Evolutionary conservation across 1,139 yeast species (phyloP).

Genomic region (Zhuliangozyma parablackwelliae): DNA sequence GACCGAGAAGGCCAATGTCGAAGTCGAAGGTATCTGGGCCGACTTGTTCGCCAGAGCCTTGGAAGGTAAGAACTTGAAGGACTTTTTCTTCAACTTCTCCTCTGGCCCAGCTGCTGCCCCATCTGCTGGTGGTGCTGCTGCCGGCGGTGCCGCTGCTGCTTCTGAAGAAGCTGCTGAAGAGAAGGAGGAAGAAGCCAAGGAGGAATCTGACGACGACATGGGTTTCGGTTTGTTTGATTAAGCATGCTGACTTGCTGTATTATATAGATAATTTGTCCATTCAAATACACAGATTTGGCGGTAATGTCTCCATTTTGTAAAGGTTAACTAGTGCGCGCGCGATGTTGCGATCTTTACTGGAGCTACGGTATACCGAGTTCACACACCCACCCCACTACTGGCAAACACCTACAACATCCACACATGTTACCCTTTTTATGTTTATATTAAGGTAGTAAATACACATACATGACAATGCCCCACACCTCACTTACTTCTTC

Average conservation of each 20-base stretch:
- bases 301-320: too few species aligned
- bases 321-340: too few species aligned
- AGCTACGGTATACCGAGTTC: too few species aligned
- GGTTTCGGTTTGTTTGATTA: slow-evolving; percentile 86
- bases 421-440: too few species aligned
- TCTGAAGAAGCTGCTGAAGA: slow-evolving; percentile 54
- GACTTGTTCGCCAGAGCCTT: slow-evolving; percentile 79
- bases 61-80: slow-evolving; percentile 72
- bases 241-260: slow-evolving; percentile 11
- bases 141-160: slow-evolving; percentile 53
- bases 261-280: too few species aligned
- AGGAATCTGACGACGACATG: slow-evolving; percentile 71
- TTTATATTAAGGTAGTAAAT: too few species aligned
- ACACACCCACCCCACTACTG: too few species aligned
- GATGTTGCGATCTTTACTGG: too few species aligned
- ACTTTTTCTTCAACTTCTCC: slow-evolving; percentile 70
- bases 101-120: slow-evolving; percentile 67
- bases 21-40: slow-evolving; percentile 66
- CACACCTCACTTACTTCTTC: slow-evolving; percentile 65
- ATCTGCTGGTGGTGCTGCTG: slow-evolving; percentile 54
- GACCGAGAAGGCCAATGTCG: slow-evolving; percentile 47
- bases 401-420: too few species aligned
- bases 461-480: too few species aligned
- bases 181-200: slow-evolving; percentile 54
- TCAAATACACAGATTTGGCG: too few species aligned